Evolutionary conservation across 768 basidiomycete species (phyloP).

Genomic region (Gautieria morchelliformis): DNA sequence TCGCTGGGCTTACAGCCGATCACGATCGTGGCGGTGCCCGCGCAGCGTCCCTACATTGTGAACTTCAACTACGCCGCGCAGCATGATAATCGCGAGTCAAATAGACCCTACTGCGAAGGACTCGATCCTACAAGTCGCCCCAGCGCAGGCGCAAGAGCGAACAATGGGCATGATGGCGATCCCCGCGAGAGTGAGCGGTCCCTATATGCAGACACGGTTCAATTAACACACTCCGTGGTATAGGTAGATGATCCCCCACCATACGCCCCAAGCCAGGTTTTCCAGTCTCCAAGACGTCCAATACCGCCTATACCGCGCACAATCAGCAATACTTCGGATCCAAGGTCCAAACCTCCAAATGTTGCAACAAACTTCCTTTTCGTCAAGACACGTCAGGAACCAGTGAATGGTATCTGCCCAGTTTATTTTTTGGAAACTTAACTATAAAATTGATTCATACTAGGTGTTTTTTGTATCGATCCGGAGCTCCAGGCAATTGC

Average conservation of each 20-base stretch:
- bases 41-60: no score
- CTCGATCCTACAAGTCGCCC: not conserved
- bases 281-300: not conserved
- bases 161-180: not conserved
- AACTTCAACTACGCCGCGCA: not conserved
- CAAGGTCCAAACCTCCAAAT: not conserved
- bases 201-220: no score
- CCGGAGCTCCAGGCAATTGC: constrained; percentile 2
- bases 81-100: not conserved
- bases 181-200: not conserved
- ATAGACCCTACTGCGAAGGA: not conserved
- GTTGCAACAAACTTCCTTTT: constrained; percentile 6
- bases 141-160: not conserved
- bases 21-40: no score
- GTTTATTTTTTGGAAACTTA: not conserved
- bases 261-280: not conserved
- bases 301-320: not conserved
- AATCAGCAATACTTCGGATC: not conserved
- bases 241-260: constrained; percentile 5
- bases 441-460: not conserved
- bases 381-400: constrained; percentile 7
- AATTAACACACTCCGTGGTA: no score
- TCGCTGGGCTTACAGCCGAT: not conserved
- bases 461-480: constrained; percentile 7
- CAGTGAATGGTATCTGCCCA: constrained; percentile 3